Percentiles rank a stretch among this genome's conserved stretches.
phyloP scores from a whole-genome alignment of 176 grass and related monocot species.

The Saccharum officinarum region DNA sequence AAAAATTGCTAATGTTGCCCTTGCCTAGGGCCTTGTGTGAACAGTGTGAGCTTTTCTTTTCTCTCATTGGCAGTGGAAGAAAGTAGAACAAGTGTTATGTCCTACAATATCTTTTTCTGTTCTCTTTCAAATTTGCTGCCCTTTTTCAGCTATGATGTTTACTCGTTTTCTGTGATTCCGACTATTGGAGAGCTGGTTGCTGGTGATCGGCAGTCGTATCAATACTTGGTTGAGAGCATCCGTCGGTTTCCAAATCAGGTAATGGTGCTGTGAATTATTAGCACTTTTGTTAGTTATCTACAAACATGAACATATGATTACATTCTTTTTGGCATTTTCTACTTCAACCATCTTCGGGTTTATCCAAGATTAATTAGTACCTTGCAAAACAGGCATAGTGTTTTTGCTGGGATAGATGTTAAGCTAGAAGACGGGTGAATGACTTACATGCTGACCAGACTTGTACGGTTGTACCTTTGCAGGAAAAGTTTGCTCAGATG shows the following conservation, averaged over 20 bases:
- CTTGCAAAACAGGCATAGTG: neutral
- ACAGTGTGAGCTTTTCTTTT: neutral
- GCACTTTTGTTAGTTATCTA: neutral
- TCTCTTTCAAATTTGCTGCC: neutral
- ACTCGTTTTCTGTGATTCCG: constrained; percentile 95
- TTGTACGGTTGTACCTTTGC: neutral
- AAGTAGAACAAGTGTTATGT: neutral
- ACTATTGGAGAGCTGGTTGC: constrained; percentile 48
- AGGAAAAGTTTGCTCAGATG: constrained; percentile 41
- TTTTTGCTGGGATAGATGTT: neutral
- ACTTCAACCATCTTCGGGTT: neutral
- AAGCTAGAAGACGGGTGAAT: neutral
- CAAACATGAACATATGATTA: neutral
- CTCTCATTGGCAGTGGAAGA: neutral
- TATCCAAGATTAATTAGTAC: neutral
- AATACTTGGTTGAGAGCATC: neutral
- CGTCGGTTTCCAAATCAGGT: constrained; percentile 46
- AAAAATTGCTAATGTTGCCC: neutral
- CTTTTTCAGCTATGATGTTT: constrained; percentile 71
- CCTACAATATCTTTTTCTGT: neutral
- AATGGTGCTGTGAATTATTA: neutral
- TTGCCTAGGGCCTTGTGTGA: neutral
- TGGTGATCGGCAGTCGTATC: constrained; percentile 44
- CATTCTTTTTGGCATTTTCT: constrained; percentile 1
- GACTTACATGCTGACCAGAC: neutral